A percentile compares a stretch with the other conserved stretches of the same genome.
phyloP scores from a whole-genome alignment of 2,329 filamentous ascomycete species.

The Sphaceloma murrayae region DNA sequence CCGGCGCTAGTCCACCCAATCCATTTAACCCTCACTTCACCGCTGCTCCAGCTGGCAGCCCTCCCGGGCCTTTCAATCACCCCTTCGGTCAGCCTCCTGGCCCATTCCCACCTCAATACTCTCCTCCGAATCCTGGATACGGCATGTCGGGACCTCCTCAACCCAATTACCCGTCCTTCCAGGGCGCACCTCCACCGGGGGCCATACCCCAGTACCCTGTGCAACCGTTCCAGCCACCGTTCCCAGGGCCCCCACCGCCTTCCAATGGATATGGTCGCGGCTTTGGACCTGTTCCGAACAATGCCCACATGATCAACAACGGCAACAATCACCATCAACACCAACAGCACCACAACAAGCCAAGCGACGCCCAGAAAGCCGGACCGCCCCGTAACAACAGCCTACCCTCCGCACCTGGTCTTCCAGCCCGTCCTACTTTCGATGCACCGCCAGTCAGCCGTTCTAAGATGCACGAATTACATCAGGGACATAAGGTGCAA shows the following conservation, averaged over 20 bases:
- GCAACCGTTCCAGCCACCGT: conserved; percentile 33
- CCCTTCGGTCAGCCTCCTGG: conserved; percentile 1
- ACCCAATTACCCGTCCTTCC: conserved; percentile 35
- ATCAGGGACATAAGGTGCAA: conserved; percentile 39
- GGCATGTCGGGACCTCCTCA: conserved; percentile 1
- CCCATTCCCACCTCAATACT: conserved; percentile 9
- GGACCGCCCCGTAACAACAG: conserved; percentile 39
- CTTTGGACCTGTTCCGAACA: conserved; percentile 16
- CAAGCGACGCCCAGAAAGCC: background rate
- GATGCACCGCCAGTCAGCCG: conserved; percentile 44
- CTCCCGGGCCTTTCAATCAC: background rate
- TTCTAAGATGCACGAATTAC: conserved; percentile 48
- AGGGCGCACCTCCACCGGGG: conserved; percentile 20
- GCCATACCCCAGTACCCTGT: conserved; percentile 21
- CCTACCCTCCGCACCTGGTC: conserved; percentile 46
- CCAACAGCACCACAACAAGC: conserved; percentile 19
- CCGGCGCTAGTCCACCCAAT: background rate
- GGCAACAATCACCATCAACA: conserved; percentile 29
- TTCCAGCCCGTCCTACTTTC: conserved; percentile 53
- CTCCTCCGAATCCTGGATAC: background rate
- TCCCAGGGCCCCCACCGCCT: conserved; percentile 12
- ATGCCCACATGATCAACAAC: too few species aligned
- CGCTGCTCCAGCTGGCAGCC: conserved; percentile 1
- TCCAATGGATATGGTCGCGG: conserved; percentile 16
- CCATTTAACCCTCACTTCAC: conserved; percentile 3